A percentile compares a stretch with the other conserved stretches of the same genome.
Conservation (phyloP, 768 basidiomycete species). For the Xanthoconium stramineum region DNA sequence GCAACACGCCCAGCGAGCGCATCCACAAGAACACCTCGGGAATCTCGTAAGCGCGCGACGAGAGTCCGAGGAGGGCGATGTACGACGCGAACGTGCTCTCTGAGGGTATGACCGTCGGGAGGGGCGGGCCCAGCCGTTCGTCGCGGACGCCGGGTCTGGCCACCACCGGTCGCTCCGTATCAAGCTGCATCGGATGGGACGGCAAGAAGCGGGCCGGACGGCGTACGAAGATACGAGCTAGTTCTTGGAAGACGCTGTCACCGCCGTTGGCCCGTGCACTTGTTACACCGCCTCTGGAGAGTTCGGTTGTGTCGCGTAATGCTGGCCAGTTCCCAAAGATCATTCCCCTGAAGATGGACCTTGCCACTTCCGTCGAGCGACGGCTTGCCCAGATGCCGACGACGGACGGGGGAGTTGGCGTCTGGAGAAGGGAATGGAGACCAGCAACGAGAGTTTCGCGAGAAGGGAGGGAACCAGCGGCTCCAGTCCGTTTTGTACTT, state of each 20-base stretch:
- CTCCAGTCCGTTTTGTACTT: neutral
- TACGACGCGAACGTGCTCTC: conserved; percentile 55
- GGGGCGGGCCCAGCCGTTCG: conserved; percentile 14
- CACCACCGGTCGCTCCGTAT: conserved; percentile 6
- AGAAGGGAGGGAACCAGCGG: neutral
- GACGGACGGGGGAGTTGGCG: conserved; percentile 27
- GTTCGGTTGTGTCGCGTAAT: conserved; percentile 36
- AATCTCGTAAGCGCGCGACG: conserved; percentile 52
- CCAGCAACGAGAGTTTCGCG: conserved; percentile 7
- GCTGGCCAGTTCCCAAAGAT: conserved; percentile 56
- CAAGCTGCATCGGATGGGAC: neutral
- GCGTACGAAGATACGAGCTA: conserved; percentile 13
- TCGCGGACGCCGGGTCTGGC: neutral
- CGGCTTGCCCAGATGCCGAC: conserved; percentile 45
- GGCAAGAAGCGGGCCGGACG: conserved; percentile 16
- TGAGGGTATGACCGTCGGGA: conserved; percentile 43
- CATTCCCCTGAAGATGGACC: conserved; percentile 52
- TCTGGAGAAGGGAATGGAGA: conserved; percentile 14
- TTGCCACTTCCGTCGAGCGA: conserved; percentile 46
- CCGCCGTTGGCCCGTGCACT: conserved; percentile 12
- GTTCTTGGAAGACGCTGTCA: conserved; percentile 20
- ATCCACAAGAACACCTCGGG: conserved; percentile 73
- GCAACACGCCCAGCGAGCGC: conserved; percentile 52
- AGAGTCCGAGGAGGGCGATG: conserved; percentile 56
- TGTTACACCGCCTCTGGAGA: conserved; percentile 31